Percentiles rank a stretch among this genome's conserved stretches.
These are phyloP conservation scores for Pharnaceum exiguum DNA, from an alignment of 148 eudicot genomes.

Conservation along the genomic window DNA sequence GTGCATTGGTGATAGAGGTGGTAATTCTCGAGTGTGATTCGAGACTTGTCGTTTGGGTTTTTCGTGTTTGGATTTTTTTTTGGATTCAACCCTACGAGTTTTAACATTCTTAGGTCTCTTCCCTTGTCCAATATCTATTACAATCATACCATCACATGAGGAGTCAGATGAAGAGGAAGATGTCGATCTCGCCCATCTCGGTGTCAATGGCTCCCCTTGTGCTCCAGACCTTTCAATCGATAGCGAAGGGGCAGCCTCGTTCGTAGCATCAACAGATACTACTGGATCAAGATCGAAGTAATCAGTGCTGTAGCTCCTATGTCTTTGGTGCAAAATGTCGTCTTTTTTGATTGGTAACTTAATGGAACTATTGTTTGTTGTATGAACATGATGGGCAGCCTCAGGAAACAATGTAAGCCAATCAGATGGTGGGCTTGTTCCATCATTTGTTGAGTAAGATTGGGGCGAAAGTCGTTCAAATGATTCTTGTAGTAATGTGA, in stretches of 20 bases:
- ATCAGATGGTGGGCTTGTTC: background rate
- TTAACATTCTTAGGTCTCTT: background rate
- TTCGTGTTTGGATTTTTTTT: background rate
- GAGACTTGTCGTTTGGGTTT: constrained; percentile 19
- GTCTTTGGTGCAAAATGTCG: background rate
- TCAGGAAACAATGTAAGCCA: constrained; percentile 26
- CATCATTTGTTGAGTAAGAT: background rate
- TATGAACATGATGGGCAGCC: background rate
- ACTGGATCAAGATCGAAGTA: background rate
- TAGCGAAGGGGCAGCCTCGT: background rate
- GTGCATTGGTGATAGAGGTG: constrained; percentile 7
- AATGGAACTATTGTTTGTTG: background rate
- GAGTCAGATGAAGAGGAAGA: constrained; percentile 23
- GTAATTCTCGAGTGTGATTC: constrained; percentile 7
- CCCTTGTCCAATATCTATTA: constrained; percentile 10
- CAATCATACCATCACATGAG: constrained; percentile 24
- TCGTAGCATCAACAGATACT: constrained; percentile 1
- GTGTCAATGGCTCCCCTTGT: background rate
- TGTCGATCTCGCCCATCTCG: background rate
- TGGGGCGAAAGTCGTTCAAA: background rate
- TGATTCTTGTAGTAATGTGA: background rate
- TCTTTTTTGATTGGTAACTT: background rate
- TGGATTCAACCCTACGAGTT: no score
- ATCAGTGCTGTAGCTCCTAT: background rate
- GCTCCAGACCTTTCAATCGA: background rate